Percentiles rank a stretch among this genome's conserved stretches.
These are phyloP conservation scores for Hibiscus trionum DNA, from an alignment of 345 rosid species.

Conservation along the genomic window DNA sequence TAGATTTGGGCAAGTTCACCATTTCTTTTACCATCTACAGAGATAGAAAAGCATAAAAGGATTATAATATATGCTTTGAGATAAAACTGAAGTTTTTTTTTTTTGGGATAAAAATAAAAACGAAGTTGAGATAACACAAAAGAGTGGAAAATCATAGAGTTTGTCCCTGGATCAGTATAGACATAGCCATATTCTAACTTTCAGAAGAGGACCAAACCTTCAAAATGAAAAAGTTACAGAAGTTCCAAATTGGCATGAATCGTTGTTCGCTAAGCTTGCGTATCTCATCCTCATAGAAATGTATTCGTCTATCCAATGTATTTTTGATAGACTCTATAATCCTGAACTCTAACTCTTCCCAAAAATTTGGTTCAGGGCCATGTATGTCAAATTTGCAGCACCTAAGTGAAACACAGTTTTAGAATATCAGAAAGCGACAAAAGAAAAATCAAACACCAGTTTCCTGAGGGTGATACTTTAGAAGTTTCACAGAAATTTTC, in stretches of 20 bases:
- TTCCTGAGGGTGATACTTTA: neutral
- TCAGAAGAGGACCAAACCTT: constrained; percentile 56
- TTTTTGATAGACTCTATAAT: constrained; percentile 74
- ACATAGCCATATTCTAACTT: constrained; percentile 8
- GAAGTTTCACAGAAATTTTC: neutral
- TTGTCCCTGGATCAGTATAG: constrained; percentile 13
- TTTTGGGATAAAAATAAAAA: neutral
- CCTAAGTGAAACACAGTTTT: neutral
- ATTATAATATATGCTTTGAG: constrained; percentile 6
- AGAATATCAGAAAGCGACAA: neutral
- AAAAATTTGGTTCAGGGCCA: neutral
- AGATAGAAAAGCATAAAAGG: neutral
- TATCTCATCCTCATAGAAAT: constrained; percentile 94
- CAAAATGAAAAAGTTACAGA: constrained; percentile 89
- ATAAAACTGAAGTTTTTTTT: constrained; percentile 1
- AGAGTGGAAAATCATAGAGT: neutral
- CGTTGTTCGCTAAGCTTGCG: constrained; percentile 91
- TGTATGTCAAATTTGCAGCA: neutral
- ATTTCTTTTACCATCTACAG: neutral
- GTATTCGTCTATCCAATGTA: constrained; percentile 83
- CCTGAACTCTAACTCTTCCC: neutral
- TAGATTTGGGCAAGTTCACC: neutral
- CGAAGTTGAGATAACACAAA: constrained; percentile 1
- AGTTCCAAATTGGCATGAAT: constrained; percentile 93
- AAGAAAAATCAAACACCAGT: neutral